Base-by-base conservation (phyloP, 345 rosid genomes). In the Anastatica hierochuntica region DNA sequence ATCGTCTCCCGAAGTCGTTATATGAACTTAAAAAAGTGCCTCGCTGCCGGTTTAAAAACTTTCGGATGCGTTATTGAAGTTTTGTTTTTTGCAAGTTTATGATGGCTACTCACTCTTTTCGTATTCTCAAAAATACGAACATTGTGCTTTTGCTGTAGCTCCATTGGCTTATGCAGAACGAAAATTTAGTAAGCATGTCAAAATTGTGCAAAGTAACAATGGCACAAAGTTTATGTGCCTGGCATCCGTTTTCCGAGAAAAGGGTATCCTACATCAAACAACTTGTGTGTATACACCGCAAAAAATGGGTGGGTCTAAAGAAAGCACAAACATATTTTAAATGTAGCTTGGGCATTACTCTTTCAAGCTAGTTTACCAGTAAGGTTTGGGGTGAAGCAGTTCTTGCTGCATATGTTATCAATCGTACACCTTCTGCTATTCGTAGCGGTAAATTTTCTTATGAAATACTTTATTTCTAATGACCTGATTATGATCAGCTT, bases 101-200 rank as follows among this genome's bases (percentile, higher is more conserved):
- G n/a, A n/a, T n/a, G n/a, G n/a, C n/a, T n/a, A n/a, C n/a, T n/a
- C n/a, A n/a, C n/a, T n/a, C n/a, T n/a, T n/a, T n/a, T n/a, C n/a
- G n/a, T n/a, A n/a, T n/a, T n/a, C n/a, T n/a, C n/a, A n/a, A n/a
- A n/a, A n/a, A n/a, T n/a, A n/a, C n/a, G n/a, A n/a, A n/a, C n/a
- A n/a, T n/a, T n/a, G n/a, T n/a, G n/a, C n/a, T n/a, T n/a, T n/a
- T n/a, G n/a, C n/a, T n/a, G n/a, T n/a, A n/a, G n/a, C n/a, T n/a
- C n/a, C n/a, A n/a, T n/a, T n/a, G n/a, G n/a, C n/a, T n/a, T n/a
- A n/a, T n/a, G n/a, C n/a, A 2, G 24, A 2, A 21, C 14, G 20
- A 7, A n/a, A n/a, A 1, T 39, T 39, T 1, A 3, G 3, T 0
- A 7, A 9, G 1, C 11, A 3, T 0, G 20, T 39, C 0, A 2